Base-by-base conservation (phyloP, 2,329 filamentous ascomycete species). In the Ophiognomonia clavigignenti-juglandacearum region DNA sequence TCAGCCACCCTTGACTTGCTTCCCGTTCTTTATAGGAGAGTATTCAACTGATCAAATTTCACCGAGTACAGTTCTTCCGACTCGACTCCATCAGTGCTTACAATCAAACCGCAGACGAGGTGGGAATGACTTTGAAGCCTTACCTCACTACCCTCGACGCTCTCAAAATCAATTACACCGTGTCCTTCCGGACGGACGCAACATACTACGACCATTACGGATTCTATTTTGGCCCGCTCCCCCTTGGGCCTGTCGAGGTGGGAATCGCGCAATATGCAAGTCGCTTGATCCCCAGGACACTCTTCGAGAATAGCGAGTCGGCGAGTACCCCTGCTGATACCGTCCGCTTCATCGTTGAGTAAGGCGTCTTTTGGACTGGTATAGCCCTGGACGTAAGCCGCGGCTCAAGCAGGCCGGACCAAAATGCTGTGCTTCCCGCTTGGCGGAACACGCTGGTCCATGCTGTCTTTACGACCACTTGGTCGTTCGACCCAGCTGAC, bases 231-330 rank as follows among this genome's bases (percentile, higher is more conserved):
- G 65, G 64, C 5, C 70, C 73, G 9, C 55, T 69, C 4, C 72
- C 67, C 47, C 65, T 65, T n/a, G 63, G 64, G 39, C 57, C 56
- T 45, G 64, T 64, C 3, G 73, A 80, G 54, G 84, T 85, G 19
- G 75, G 76, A 53, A 61, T 62, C 43, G 60, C 61, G 34, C 64
- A 67, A 53, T 64, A 63, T 41, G 71, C 72, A 23, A 66, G 68
- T 10, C 67, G 72, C 16, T 63, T 75, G 8, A 62, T 75, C 20
- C 67, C 69, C 11, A 60, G 66, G 24, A 54, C 59, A 13, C 58
- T 58, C 8, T 56, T 37, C 18, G 18, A 37, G 35, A 37, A 20
- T 11, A 37, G 23, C 35, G 23, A 37, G 7, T n/a, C n/a, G n/a
- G n/a, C n/a, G n/a, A 53, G 48, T 27, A 55, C 41, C 3, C 49